Conservation (phyloP, 768 basidiomycete genomes). For the Mycena capillaripes region DNA sequence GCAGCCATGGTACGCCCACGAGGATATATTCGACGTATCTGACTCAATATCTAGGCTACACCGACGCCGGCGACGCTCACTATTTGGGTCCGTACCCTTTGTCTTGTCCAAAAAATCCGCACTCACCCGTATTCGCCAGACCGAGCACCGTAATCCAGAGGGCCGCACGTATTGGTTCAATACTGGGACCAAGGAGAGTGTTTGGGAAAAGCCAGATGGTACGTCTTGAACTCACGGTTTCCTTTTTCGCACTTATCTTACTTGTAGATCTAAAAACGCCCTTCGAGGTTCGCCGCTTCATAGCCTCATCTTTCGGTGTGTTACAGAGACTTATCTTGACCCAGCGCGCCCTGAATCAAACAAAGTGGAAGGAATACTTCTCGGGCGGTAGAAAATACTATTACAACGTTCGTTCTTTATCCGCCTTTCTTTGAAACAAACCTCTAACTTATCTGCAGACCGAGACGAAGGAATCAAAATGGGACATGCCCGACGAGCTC, state of each 20-base stretch:
- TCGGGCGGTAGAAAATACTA: slow-evolving; percentile 93
- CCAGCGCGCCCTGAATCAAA: slow-evolving; percentile 89
- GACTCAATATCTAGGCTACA: slow-evolving; percentile 18
- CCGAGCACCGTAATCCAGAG: slow-evolving; percentile 94
- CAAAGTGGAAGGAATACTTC: slow-evolving; percentile 97
- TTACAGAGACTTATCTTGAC: slow-evolving; percentile 34
- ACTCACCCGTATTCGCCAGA: slow-evolving; percentile 58
- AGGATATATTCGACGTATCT: not conserved
- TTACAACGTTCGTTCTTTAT: slow-evolving; percentile 74
- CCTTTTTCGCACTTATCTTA: slow-evolving; percentile 20
- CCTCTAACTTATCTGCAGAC: slow-evolving; percentile 59
- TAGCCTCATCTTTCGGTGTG: slow-evolving; percentile 24
- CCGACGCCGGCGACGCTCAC: slow-evolving; percentile 18
- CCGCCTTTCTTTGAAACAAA: not conserved
- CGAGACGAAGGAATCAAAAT: slow-evolving; percentile 93
- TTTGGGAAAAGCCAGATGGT: slow-evolving; percentile 99
- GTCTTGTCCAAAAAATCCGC: not conserved
- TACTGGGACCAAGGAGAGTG: slow-evolving; percentile 87
- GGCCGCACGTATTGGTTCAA: slow-evolving; percentile 99
- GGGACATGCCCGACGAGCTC: slow-evolving; percentile 97
- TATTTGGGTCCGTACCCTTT: slow-evolving; percentile 28
- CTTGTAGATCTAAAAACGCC: slow-evolving; percentile 86
- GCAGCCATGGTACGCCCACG: not conserved
- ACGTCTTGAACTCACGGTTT: slow-evolving; percentile 38
- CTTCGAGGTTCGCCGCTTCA: slow-evolving; percentile 75